These are phyloP conservation scores for Diutina neorugosa DNA, from an alignment of 1,139 yeast species.

Conservation along the genomic window DNA sequence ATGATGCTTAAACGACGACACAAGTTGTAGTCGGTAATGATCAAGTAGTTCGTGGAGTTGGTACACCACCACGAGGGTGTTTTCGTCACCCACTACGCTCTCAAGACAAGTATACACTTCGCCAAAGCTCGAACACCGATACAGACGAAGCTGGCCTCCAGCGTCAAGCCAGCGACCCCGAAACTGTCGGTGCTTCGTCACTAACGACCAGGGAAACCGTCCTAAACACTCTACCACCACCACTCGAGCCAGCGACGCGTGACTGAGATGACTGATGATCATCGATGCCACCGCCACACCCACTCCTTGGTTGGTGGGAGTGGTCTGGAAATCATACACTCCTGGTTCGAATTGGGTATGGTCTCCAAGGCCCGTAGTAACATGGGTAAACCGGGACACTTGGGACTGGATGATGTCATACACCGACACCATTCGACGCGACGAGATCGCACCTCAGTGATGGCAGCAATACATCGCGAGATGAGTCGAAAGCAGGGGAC, in stretches of 20 bases:
- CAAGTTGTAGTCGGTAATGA: background rate
- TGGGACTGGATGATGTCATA: conserved; percentile 1
- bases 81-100: background rate
- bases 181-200: background rate
- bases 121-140: background rate
- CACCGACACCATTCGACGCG: background rate
- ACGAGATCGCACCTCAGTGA: background rate
- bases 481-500: no score
- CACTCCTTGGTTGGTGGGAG: background rate
- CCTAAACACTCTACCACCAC: background rate
- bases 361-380: background rate
- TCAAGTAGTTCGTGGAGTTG: background rate
- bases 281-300: background rate
- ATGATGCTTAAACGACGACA: background rate
- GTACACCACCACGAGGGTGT: background rate
- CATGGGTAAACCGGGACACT: background rate
- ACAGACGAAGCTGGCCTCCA: background rate
- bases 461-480: background rate
- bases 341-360: background rate
- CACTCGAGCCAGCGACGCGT: background rate
- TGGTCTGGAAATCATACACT: conserved; percentile 1
- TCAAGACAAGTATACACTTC: background rate
- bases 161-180: background rate
- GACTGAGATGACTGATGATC: background rate
- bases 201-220: background rate